Evolutionary conservation across 331 rosid species (phyloP), one percentile per base, ranked within the genome.

Genomic region (Ulmus americana): DNA sequence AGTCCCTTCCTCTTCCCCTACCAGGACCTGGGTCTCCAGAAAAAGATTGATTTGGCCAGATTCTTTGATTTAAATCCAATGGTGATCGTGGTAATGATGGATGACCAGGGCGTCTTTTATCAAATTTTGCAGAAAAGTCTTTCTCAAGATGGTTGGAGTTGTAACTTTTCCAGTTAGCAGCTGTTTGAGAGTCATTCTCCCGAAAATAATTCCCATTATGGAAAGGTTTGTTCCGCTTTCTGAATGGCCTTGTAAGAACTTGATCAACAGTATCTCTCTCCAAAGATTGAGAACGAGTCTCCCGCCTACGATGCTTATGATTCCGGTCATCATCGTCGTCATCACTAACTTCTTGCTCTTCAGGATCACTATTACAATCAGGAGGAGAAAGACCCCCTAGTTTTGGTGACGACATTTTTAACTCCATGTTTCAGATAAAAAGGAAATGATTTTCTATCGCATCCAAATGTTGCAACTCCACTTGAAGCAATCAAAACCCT

Each of bases 241-340:
- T 86, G 73, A 76, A 90, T 55, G 97, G 87, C 81, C 91, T 87
- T 71, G 76, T 66, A 49, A 81, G 68, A 74, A 79, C 90, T 72
- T 82, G 91, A 59, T 89, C 97, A 0, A 76, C 62, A 68, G 72
- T 56, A 72, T 90, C 99, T 79, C 85, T 80, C 81, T 94, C 99
- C 71, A 75, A 81, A 52, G 95, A 94, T 66, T 82, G 95, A 69
- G 99, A 90, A 50, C 76, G 87, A 45, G 80, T 80, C 43, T 81
- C 99, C 74, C 86, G 80, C 77, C 97, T 84, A 53, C 99, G 86
- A 85, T 94, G 99, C 80, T 94, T 94, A 77, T 94, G 99, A 82
- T 94, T 94, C 63, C 99, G 83, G 73, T 94, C 99, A 61, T 90
- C 97, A 49, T 94, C 98, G 28, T 94, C 97, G 0, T 94, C 99